Conservation (phyloP, 176 grass and related monocot species). For the Ensete ventricosum region DNA sequence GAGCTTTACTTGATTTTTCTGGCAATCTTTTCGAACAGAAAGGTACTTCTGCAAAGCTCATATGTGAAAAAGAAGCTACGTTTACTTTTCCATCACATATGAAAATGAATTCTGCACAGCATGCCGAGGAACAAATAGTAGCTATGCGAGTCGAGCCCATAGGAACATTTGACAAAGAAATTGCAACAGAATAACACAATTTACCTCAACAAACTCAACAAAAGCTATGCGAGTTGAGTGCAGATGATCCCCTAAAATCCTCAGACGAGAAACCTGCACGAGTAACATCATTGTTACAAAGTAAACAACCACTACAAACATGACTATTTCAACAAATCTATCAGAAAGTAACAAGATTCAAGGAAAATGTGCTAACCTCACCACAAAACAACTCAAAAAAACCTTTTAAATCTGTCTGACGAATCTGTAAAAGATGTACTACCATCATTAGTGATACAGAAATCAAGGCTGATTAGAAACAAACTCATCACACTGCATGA, state of each 20-base stretch:
- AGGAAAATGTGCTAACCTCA: conserved; percentile 23
- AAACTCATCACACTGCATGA: neutral
- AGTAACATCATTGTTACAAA: neutral
- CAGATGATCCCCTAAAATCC: conserved; percentile 22
- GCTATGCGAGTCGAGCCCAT: no score
- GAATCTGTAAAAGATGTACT: conserved; percentile 21
- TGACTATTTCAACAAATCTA: neutral
- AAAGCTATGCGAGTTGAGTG: conserved; percentile 34
- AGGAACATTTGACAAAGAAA: neutral
- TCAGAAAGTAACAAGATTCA: neutral
- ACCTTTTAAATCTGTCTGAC: conserved; percentile 7
- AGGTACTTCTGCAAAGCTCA: neutral
- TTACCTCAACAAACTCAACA: conserved; percentile 37
- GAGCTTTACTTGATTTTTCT: no score
- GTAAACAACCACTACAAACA: neutral
- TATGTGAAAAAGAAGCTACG: neutral
- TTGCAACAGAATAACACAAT: neutral
- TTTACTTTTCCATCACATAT: neutral
- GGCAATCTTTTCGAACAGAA: neutral
- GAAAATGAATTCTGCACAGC: neutral
- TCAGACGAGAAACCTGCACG: conserved; percentile 27
- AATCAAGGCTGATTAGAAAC: neutral
- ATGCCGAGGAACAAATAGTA: neutral
- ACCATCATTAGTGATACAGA: neutral
- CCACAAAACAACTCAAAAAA: conserved; percentile 34